Percentiles rank a stretch among this genome's conserved stretches.
These are phyloP conservation scores for Sclerotinia borealis DNA, from an alignment of 2,329 filamentous ascomycete genomes.

Conservation along the genomic window DNA sequence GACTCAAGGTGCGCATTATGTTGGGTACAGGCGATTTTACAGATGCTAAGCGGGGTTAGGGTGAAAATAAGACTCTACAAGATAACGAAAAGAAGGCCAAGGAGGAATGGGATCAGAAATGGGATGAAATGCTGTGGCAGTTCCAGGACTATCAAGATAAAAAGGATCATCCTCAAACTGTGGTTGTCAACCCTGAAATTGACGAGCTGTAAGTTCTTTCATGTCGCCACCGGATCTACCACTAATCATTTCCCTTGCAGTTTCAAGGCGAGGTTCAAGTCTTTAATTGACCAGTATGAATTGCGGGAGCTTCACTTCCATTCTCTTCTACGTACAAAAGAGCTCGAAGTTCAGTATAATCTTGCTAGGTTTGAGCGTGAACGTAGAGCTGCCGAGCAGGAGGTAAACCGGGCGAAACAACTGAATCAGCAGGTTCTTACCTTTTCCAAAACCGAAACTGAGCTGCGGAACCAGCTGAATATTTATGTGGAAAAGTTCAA, in stretches of 20 bases:
- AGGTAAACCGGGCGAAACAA: slow-evolving; percentile 72
- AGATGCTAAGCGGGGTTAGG: slow-evolving; percentile 41
- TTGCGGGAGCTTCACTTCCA: slow-evolving; percentile 92
- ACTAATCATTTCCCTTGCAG: slow-evolving; percentile 47
- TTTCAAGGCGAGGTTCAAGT: slow-evolving; percentile 83
- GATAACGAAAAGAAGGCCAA: slow-evolving; percentile 80
- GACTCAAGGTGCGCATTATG: slow-evolving; percentile 67
- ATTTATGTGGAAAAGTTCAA: slow-evolving; percentile 99
- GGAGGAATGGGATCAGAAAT: slow-evolving; percentile 76
- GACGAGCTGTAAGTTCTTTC: slow-evolving; percentile 66
- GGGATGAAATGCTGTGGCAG: slow-evolving; percentile 72
- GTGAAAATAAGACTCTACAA: slow-evolving; percentile 88
- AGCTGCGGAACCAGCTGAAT: slow-evolving; percentile 89
- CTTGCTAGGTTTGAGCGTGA: slow-evolving; percentile 84
- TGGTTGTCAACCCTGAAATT: slow-evolving; percentile 76
- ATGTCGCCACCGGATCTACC: slow-evolving; percentile 10
- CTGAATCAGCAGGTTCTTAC: slow-evolving; percentile 88
- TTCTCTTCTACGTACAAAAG: slow-evolving; percentile 85
- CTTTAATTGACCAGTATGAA: slow-evolving; percentile 94
- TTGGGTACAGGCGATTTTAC: slow-evolving; percentile 1
- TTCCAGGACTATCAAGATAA: slow-evolving; percentile 85
- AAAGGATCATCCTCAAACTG: slow-evolving; percentile 75
- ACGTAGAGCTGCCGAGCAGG: slow-evolving; percentile 78
- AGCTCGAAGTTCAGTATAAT: slow-evolving; percentile 90
- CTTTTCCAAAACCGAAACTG: slow-evolving; percentile 92